Base-by-base conservation (phyloP, 1,284 basidiomycete species). In the Macrocystidia cucumis region DNA sequence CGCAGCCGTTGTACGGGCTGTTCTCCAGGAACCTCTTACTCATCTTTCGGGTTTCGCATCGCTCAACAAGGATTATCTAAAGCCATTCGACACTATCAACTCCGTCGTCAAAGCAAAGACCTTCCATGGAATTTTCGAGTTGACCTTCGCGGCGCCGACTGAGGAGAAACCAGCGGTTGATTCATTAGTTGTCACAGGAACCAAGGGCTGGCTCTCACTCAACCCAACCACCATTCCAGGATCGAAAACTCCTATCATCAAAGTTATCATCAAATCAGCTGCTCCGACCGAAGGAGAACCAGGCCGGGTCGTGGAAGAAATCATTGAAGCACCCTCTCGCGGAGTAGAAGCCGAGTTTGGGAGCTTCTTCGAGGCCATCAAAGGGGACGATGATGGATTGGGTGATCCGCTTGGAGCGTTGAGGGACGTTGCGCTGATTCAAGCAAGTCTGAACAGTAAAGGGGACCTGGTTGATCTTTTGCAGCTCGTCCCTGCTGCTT, bases 51-150 rank as follows among this genome's bases (percentile, higher is more conserved):
- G 72, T 2, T 71, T 76, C 49, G 72, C 82, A 9, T 74, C 78
- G 2, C 66, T 89, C 32, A 82, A 78, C 53, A 72, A 77, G 44
- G 65, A 77, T 13, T 74, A 77, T 50, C 74, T 89, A 17, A 62
- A 66, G 5, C 88, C 87, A 1, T 75, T 82, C 42, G 88, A 91
- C 59, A 89, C 85, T 7, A 72, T 86, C 44, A 65, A 76, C 45
- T 61, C 69, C 11, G 51, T 71, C 43, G 56, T 71, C 38, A 67
- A 67, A 42, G 62, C 73, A 29, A 68, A 65, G 11, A 61, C 68
- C 37, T 65, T 74, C 20, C 74, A 79, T 39, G 83, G 82, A 31
- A 62, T 67, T 44, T 56, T 72, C 40, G 70, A 77, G 38, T 51
- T 82, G 41, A 73, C 72, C 9, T 73, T 65, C 39, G 74, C 69